Conservation (phyloP, 2,329 filamentous ascomycete genomes). For the Septoria linicola region DNA sequence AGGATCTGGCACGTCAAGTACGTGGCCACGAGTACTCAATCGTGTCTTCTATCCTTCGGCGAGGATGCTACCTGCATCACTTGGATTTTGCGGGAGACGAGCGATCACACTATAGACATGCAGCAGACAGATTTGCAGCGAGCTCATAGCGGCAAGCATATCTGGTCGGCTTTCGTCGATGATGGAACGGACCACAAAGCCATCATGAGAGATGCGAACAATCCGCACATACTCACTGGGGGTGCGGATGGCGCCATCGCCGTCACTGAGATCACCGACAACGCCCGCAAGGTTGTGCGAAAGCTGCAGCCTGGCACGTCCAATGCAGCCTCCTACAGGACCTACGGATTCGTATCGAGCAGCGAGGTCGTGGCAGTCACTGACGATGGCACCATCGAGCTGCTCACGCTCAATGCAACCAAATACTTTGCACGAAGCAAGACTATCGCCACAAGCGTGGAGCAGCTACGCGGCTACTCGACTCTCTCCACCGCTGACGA, state of each 20-base stretch:
- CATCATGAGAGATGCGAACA: neutral
- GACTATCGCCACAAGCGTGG: constrained; percentile 20
- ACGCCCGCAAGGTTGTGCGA: neutral
- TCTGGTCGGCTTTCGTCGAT: constrained; percentile 68
- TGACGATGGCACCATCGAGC: constrained; percentile 5
- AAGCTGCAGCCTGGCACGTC: neutral
- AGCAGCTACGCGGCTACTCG: constrained; percentile 49
- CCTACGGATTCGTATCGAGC: constrained; percentile 10
- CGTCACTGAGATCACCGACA: neutral
- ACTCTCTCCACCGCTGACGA: constrained; percentile 43
- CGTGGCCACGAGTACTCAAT: neutral
- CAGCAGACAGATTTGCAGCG: constrained; percentile 57
- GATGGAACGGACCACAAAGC: neutral
- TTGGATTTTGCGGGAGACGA: constrained; percentile 50
- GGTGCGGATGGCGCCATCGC: constrained; percentile 74
- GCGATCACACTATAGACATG: constrained; percentile 39
- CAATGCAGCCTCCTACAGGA: neutral
- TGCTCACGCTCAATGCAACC: neutral
- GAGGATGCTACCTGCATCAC: constrained; percentile 77
- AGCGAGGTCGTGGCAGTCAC: constrained; percentile 8
- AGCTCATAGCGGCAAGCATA: constrained; percentile 81
- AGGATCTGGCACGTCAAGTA: constrained; percentile 79
- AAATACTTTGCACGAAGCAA: neutral
- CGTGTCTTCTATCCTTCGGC: constrained; percentile 72
- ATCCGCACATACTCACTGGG: constrained; percentile 59